phyloP scores from a whole-genome alignment of 2,329 filamentous ascomycete genomes.

The Sordariomycetes sp. region DNA sequence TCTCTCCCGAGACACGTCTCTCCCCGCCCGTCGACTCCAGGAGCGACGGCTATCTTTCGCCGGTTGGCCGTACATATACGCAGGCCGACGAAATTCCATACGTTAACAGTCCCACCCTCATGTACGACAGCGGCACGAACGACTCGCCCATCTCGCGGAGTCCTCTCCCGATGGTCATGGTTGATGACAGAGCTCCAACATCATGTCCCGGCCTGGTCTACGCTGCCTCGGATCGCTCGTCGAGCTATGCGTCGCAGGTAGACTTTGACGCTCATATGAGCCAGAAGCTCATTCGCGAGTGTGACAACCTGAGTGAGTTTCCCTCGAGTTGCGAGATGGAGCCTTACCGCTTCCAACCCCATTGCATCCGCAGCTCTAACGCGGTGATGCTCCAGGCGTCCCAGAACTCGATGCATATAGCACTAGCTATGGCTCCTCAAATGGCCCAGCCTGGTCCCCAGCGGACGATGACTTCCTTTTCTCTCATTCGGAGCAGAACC shows the following conservation, averaged over 20 bases:
- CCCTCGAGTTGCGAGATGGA: neutral
- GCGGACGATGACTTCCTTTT: slow-evolving; percentile 33
- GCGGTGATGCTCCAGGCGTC: slow-evolving; percentile 27
- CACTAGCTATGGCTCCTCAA: slow-evolving; percentile 32
- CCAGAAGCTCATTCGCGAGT: slow-evolving; percentile 42
- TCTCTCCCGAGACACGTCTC: slow-evolving; percentile 34
- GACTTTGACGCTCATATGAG: slow-evolving; percentile 47
- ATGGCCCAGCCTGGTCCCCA: slow-evolving; percentile 34
- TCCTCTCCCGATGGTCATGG: slow-evolving; percentile 42
- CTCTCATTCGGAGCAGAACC: slow-evolving; percentile 30
- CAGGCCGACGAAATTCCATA: slow-evolving; percentile 42
- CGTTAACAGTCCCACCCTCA: slow-evolving; percentile 41
- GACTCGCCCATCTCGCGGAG: slow-evolving; percentile 44
- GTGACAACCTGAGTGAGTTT: slow-evolving; percentile 42
- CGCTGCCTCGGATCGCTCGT: slow-evolving; percentile 48
- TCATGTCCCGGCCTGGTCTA: slow-evolving; percentile 53
- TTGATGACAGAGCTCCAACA: slow-evolving; percentile 45
- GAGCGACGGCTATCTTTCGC: slow-evolving; percentile 51
- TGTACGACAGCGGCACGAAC: slow-evolving; percentile 45
- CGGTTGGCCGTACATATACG: slow-evolving; percentile 43
- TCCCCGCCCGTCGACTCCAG: slow-evolving; percentile 48
- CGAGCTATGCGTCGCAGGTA: slow-evolving; percentile 48
- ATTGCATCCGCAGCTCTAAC: slow-evolving; percentile 7
- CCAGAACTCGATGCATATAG: slow-evolving; percentile 42
- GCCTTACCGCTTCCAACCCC: slow-evolving; percentile 1